phyloP scores from a whole-genome alignment of 1,139 yeast species.

The Geotrichum fermentans region DNA sequence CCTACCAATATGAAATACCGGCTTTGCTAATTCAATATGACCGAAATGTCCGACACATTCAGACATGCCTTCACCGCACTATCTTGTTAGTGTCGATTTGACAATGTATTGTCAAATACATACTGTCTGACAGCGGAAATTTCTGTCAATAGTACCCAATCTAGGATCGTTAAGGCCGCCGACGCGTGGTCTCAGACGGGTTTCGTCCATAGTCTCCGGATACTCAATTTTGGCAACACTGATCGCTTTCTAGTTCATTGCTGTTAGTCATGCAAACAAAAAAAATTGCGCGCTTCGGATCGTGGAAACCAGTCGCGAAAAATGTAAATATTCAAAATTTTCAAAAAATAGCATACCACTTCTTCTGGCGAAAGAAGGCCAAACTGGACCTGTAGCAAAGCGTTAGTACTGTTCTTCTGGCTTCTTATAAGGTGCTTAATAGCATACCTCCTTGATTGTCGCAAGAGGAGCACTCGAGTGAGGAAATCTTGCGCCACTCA shows the following conservation, averaged over 20 bases:
- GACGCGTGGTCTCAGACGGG: slow-evolving; percentile 89
- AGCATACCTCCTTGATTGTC: slow-evolving; percentile 82
- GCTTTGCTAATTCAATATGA: slow-evolving; percentile 95
- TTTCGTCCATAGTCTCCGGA: slow-evolving; percentile 98
- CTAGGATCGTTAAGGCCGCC: slow-evolving; percentile 98
- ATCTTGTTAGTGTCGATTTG: slow-evolving; percentile 4
- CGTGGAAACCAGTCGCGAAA: slow-evolving; percentile 10
- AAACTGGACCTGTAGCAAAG: slow-evolving; percentile 63
- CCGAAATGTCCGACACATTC: slow-evolving; percentile 99
- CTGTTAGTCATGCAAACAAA: slow-evolving; percentile 5
- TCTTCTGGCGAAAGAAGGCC: slow-evolving; percentile 98
- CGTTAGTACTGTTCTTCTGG: not conserved
- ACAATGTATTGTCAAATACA: slow-evolving; percentile 16
- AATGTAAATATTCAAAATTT: slow-evolving; percentile 14
- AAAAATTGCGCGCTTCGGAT: slow-evolving; percentile 25
- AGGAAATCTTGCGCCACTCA: slow-evolving; percentile 59
- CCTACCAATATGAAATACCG: slow-evolving; percentile 90
- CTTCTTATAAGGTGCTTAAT: not conserved
- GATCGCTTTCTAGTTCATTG: slow-evolving; percentile 59
- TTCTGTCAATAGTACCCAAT: slow-evolving; percentile 93
- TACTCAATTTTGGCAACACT: slow-evolving; percentile 96
- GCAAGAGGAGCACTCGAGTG: slow-evolving; percentile 97
- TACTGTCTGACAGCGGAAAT: slow-evolving; percentile 89
- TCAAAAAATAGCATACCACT: slow-evolving; percentile 45
- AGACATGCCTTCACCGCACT: slow-evolving; percentile 97